Base-by-base conservation (phyloP, 371 early-diverging fungal species). In the Batkoa obscura region DNA sequence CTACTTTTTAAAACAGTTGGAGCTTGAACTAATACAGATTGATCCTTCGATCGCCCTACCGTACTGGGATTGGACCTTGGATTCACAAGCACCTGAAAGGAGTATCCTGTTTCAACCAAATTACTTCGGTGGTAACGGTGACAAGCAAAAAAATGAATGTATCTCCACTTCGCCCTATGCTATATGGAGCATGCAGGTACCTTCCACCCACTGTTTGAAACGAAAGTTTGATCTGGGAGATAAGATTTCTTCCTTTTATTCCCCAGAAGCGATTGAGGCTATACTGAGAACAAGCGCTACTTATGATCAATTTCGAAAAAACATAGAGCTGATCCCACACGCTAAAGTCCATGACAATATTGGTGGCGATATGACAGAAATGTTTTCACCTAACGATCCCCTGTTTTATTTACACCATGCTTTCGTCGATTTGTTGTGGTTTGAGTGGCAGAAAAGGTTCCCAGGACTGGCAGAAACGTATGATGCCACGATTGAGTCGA, bases 181-280 rank as follows among this genome's bases (percentile, higher is more conserved):
- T 12, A 30, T 31, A 8, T 46, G 56, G 45, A 50, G 31, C 48
- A 32, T 41, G 2, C 2, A 1, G 32, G 38, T 59, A 38, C 61
- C 60, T 31, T 23, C 42, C 23, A 35, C 8, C 35, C 61, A 61
- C 52, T 69, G 70, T 53, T 49, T 69, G 37, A 38, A 41, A 17
- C 60, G 68, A 49, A 58, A 37, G 17, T 58, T 56, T 38, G 51
- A 53, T 43, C 23, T 34, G 2, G 58, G 58, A n/a, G 48, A 30
- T 46, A 49, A 54, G 15, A 41, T 72, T 5, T 63, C 63, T n/a
- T 64, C 70, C 4, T 57, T 58, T 43, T 65, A 64, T 59, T 47
- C 60, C 47, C 55, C 56, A 31, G 59, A 34, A 36, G 37, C 37
- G 34, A 5, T 53, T 12, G 53, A 53, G 32, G 42, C 9, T 41